phyloP scores from a whole-genome alignment of 75 land plant species.

The Cunninghamia lanceolata region DNA sequence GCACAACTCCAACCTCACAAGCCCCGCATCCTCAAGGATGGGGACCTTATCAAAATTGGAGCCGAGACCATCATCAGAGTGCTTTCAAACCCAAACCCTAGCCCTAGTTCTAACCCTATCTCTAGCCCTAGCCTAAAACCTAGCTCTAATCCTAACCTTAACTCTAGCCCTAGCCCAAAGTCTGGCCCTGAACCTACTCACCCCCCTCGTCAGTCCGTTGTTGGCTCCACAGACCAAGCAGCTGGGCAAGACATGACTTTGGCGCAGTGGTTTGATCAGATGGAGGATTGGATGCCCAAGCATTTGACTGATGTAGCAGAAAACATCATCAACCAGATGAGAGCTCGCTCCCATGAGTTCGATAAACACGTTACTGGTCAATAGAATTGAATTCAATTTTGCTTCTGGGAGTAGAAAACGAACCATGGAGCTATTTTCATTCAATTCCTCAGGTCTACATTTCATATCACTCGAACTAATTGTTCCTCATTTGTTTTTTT shows the following conservation, averaged over 20 bases:
- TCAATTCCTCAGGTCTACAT: background rate
- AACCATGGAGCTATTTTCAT: background rate
- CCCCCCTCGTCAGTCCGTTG: background rate
- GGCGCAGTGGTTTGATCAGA: slow-evolving; percentile 43
- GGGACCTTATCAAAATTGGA: slow-evolving; percentile 42
- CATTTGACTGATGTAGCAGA: slow-evolving; percentile 31
- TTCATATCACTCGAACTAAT: background rate
- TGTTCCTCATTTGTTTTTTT: background rate
- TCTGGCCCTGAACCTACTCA: background rate
- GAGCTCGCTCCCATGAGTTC: slow-evolving; percentile 18
- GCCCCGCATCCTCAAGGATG: slow-evolving; percentile 9
- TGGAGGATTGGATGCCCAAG: slow-evolving; percentile 34
- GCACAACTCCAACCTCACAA: background rate
- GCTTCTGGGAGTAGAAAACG: background rate
- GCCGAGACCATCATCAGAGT: slow-evolving; percentile 26
- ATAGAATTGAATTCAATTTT: background rate
- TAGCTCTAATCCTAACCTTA: background rate
- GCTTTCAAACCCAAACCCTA: background rate
- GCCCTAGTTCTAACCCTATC: too few species aligned
- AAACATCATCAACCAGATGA: slow-evolving; percentile 27
- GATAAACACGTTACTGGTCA: background rate
- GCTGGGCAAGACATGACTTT: slow-evolving; percentile 37
- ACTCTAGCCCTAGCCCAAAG: background rate
- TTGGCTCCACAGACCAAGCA: slow-evolving; percentile 3
- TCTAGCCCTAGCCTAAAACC: background rate